These are phyloP conservation scores for Acrocalymma vagum DNA, from an alignment of 2,329 filamentous ascomycete species.

Conservation along the genomic window DNA sequence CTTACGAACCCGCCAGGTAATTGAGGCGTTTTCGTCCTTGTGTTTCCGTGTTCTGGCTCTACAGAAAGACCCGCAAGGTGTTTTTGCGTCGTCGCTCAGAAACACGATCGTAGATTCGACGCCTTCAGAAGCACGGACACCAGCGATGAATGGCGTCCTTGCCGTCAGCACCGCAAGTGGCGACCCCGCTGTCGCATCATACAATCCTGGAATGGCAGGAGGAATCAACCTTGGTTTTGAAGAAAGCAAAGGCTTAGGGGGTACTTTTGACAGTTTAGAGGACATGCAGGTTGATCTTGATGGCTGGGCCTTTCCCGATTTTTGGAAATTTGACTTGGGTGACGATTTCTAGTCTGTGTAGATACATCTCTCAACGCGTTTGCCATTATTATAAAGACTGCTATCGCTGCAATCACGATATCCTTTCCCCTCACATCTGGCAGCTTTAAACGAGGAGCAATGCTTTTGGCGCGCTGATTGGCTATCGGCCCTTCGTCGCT, in stretches of 20 bases:
- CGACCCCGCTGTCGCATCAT: not conserved
- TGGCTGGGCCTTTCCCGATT: slow-evolving; percentile 44
- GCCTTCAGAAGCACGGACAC: too few relatives aligned
- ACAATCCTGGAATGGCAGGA: slow-evolving; percentile 15
- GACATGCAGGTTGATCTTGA: slow-evolving; percentile 38
- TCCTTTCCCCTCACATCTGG: too few relatives aligned
- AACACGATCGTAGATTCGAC: slow-evolving; percentile 20
- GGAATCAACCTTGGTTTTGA: slow-evolving; percentile 4
- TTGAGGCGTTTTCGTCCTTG: slow-evolving; percentile 35
- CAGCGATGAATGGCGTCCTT: too few relatives aligned
- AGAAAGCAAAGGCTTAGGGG: slow-evolving; percentile 17
- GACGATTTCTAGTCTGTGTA: slow-evolving; percentile 33
- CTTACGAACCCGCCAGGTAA: slow-evolving; percentile 31
- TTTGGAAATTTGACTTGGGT: slow-evolving; percentile 45
- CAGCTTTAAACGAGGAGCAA: too few relatives aligned
- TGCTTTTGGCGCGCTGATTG: too few relatives aligned
- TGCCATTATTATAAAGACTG: too few relatives aligned
- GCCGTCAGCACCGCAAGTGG: slow-evolving; percentile 3
- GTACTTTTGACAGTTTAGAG: slow-evolving; percentile 29
- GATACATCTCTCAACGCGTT: too few relatives aligned
- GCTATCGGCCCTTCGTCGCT: too few relatives aligned
- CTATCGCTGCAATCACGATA: too few relatives aligned
- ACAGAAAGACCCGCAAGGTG: slow-evolving; percentile 35
- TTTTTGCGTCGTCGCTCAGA: slow-evolving; percentile 28
- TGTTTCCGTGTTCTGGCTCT: slow-evolving; percentile 39